These are phyloP conservation scores for Psidium guajava DNA, from an alignment of 345 rosid genomes.

Conservation along the genomic window DNA sequence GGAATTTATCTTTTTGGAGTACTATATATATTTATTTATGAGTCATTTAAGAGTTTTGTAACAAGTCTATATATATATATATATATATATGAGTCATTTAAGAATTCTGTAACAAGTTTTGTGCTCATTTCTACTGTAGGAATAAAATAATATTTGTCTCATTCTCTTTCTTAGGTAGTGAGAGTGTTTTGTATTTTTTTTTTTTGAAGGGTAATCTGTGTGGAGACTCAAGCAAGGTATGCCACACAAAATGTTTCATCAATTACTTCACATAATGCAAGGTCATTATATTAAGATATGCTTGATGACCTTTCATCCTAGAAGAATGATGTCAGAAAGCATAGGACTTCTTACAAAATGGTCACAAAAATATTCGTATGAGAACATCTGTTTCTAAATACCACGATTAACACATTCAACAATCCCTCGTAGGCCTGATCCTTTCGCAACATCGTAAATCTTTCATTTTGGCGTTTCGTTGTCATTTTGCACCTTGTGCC, in stretches of 20 bases:
- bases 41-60: too few species aligned
- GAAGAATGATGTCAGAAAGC: neutral
- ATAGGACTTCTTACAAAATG: neutral
- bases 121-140: too few species aligned
- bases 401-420: neutral
- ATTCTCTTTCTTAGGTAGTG: too few species aligned
- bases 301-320: neutral
- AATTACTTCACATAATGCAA: neutral
- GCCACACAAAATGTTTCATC: neutral
- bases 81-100: too few species aligned
- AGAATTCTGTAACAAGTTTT: too few species aligned
- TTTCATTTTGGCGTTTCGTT: neutral
- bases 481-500: neutral
- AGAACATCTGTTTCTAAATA: neutral
- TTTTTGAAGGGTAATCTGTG: neutral
- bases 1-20: too few species aligned
- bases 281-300: neutral
- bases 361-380: neutral
- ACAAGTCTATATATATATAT: too few species aligned
- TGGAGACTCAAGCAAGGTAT: neutral
- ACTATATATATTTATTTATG: too few species aligned
- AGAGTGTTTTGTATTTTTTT: too few species aligned
- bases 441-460: neutral
- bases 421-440: neutral
- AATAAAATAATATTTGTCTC: too few species aligned